Evolutionary conservation across 352 stramenopile species (phyloP), one percentile per base, ranked within the genome.

Genomic region (Blastocystis sp.): DNA sequence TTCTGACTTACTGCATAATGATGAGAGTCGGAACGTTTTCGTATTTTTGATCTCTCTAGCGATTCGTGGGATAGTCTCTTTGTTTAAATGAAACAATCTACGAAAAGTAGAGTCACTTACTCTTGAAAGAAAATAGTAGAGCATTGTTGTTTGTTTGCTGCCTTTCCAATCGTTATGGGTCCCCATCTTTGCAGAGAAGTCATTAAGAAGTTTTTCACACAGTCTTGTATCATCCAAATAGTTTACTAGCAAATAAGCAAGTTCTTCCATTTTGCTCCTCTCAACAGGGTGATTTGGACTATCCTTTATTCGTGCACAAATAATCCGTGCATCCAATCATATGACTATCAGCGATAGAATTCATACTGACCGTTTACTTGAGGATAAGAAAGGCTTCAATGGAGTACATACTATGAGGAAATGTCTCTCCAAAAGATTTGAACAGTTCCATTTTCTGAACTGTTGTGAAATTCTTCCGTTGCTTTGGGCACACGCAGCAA

Each of bases 51-150:
- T 16, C 50, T 85, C 73, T 16, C 34, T 66, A 5, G 18, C 16
- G 47, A 85, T 59, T 4, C 11, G 30, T 20, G 18, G 26, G 4
- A 85, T 55, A 8, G 73, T 85, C 24, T 68, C 56, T n/a, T n/a
- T 6, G 43, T 85, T 47, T n/a, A 85, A 9, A 85, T 85, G 73
- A 47, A 85, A 85, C 11, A 85, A 55, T 43, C 73, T 47, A n/a
- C 73, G 73, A 47, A 85, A 85, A 24, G 68, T n/a, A 37, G 20
- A 37, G 39, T 45, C 53, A 5, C 2, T 20, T 30, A 34, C 73
- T 4, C 9, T 45, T 20, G 7, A n/a, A 18, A 85, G 73, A 68
- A 85, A 55, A 45, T 85, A 85, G 45, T 30, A 18, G 8, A 85
- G 9, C 34, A 85, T 18, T 18, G 45, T 47, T 64, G 37, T 39